Conservation (phyloP, 257 asterid species). For the Cinchona pubescens region DNA sequence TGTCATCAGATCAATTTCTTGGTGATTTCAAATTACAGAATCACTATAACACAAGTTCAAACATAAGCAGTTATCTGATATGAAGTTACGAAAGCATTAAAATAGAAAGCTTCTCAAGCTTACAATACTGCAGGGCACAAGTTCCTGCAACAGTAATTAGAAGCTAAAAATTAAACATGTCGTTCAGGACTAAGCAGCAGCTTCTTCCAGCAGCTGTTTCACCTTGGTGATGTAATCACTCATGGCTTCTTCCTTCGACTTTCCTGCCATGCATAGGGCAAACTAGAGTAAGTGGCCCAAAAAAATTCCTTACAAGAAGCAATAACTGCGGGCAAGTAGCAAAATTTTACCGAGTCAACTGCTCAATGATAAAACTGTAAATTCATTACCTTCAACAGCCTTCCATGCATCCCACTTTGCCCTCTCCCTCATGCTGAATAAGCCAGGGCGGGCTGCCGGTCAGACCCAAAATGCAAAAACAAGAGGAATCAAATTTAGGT, state of each 20-base stretch:
- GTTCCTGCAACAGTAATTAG: background rate
- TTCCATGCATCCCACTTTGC: slow-evolving; percentile 99
- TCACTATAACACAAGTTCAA: too few relatives aligned
- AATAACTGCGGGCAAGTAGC: background rate
- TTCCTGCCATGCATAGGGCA: slow-evolving; percentile 47
- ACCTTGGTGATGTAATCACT: slow-evolving; percentile 81
- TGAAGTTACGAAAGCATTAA: background rate
- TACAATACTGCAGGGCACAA: background rate
- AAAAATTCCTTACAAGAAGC: too few relatives aligned
- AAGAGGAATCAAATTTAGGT: background rate
- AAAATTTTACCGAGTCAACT: too few relatives aligned
- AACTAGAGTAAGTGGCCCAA: background rate
- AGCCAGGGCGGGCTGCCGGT: slow-evolving; percentile 81
- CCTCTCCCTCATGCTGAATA: slow-evolving; percentile 69
- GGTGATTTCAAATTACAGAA: background rate
- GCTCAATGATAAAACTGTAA: background rate
- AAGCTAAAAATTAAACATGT: background rate
- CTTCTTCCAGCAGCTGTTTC: slow-evolving; percentile 80
- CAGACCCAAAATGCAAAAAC: background rate
- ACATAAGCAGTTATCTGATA: too few relatives aligned
- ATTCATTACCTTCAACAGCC: slow-evolving; percentile 71
- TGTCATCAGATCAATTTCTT: background rate
- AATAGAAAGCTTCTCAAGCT: background rate
- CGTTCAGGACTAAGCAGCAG: slow-evolving; percentile 37
- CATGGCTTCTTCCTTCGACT: slow-evolving; percentile 77